Base-by-base conservation (phyloP, 1,284 basidiomycete genomes). In the Ustilago xerochloae region DNA sequence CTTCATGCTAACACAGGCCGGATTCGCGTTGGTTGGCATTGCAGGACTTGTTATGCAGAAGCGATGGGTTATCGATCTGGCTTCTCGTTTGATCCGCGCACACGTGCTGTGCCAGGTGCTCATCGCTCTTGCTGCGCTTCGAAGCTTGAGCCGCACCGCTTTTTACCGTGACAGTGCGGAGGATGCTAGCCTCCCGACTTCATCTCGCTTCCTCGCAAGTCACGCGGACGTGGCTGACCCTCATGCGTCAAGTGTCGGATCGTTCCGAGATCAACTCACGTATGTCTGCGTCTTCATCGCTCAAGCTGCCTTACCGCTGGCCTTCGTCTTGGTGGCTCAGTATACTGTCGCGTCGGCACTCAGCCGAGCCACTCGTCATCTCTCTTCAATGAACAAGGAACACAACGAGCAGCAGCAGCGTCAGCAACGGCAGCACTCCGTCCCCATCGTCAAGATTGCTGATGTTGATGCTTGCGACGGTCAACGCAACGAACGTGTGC, bases 1-100 rank as follows among this genome's bases (percentile, higher is more conserved):
- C 15, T 79, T 79, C 58, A 72, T 79, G 63, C 54, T 78, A 12
- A 54, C 65, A 12, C 77, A 79, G 55, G 68, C 75, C 18, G 28
- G 48, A 3, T 77, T 79, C 50, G 54, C 72, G 4, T 41, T 72
- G 20, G 46, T 64, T 16, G 77, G 71, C 22, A 46, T 78, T 18
- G 41, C 47, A 8, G 62, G 69, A 22, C 54, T 77, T 33, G 53
- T 49, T n/a, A 30, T 69, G 45, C 67, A 71, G 50, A 64, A 47
- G 20, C 62, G 70, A 16, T 63, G 64, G 58, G 32, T 74, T 20
- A 79, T 78, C 30, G 77, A 79, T 29, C 59, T 78, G n/a, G 68
- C 64, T 10, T 79, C 77, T 30, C 63, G 75, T 4, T 51, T 69
- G n/a, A 53, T 74, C n/a, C 65, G 71, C 9, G 75, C 71, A 15